A percentile compares a stretch with the other conserved stretches of the same genome.
phyloP scores from a whole-genome alignment of 2,329 filamentous ascomycete genomes.

The Aspergillus intermedius region DNA sequence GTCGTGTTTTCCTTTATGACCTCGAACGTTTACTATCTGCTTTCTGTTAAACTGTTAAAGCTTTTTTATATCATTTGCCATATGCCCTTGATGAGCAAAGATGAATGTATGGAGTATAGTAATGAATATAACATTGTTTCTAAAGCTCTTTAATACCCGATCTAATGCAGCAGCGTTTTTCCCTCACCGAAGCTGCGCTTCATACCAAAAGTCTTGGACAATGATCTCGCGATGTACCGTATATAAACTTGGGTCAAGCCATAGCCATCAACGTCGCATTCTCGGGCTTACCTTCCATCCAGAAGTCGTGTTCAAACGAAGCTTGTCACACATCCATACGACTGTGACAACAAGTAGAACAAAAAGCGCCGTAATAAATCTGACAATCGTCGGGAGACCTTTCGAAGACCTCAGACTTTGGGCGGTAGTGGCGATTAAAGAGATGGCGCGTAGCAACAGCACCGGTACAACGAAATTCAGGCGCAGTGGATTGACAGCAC shows the following conservation, averaged over 20 bases:
- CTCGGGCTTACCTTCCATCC: background rate
- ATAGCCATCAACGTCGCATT: background rate
- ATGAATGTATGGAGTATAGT: background rate
- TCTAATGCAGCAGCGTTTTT: background rate
- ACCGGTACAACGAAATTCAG: constrained; percentile 1
- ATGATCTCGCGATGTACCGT: no score
- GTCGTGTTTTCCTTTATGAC: background rate
- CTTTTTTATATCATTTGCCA: background rate
- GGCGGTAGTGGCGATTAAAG: background rate
- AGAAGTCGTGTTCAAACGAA: background rate
- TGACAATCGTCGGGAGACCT: background rate
- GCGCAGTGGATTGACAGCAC: background rate
- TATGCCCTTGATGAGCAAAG: background rate
- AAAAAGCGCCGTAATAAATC: background rate
- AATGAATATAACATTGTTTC: no score
- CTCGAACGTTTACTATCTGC: background rate
- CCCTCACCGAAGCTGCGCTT: background rate
- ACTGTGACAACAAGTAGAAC: background rate
- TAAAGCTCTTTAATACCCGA: no score
- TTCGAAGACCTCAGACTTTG: background rate
- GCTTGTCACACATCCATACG: background rate
- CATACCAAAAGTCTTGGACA: no score
- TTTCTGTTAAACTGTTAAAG: background rate
- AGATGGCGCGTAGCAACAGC: background rate
- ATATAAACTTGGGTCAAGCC: background rate